These are phyloP conservation scores for Lasiodiplodia theobromae DNA, from an alignment of 2,329 filamentous ascomycete genomes.

Conservation along the genomic window DNA sequence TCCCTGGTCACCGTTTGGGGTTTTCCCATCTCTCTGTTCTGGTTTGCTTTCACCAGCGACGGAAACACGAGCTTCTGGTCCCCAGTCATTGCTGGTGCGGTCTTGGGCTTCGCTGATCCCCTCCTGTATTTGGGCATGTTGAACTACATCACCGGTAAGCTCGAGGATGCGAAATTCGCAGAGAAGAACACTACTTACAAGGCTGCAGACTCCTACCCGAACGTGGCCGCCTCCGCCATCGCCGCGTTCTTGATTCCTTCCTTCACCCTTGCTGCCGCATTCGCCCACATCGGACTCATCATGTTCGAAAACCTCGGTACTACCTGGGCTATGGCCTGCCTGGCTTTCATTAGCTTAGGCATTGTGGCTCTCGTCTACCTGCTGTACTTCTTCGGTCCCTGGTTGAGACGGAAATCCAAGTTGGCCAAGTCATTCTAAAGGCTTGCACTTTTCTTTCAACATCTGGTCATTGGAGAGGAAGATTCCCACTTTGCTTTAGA, in stretches of 20 bases:
- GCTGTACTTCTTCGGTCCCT: slow-evolving; percentile 30
- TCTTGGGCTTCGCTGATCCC: slow-evolving; percentile 26
- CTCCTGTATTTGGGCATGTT: slow-evolving; percentile 28
- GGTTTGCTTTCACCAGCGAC: slow-evolving; percentile 43
- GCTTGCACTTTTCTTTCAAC: neutral
- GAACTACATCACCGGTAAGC: slow-evolving; percentile 29
- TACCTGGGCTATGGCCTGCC: slow-evolving; percentile 29
- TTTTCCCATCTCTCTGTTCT: slow-evolving; percentile 50
- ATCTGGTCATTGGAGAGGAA: neutral
- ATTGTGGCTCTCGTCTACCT: slow-evolving; percentile 29
- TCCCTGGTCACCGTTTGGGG: slow-evolving; percentile 60
- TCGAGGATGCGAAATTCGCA: no score
- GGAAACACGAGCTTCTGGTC: slow-evolving; percentile 30
- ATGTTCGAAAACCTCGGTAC: slow-evolving; percentile 30
- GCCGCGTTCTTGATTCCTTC: slow-evolving; percentile 30
- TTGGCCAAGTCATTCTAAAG: slow-evolving; percentile 22
- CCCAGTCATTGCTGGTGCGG: slow-evolving; percentile 21
- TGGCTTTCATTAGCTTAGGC: slow-evolving; percentile 29
- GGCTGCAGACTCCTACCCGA: slow-evolving; percentile 23
- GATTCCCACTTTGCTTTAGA: neutral
- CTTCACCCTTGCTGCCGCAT: slow-evolving; percentile 28
- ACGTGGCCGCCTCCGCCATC: slow-evolving; percentile 27
- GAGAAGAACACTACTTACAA: neutral
- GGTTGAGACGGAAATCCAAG: slow-evolving; percentile 21
- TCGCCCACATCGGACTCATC: slow-evolving; percentile 28